These are phyloP conservation scores for Yamagishiella unicocca DNA, from an alignment of 139 green algal genomes.

Conservation along the genomic window DNA sequence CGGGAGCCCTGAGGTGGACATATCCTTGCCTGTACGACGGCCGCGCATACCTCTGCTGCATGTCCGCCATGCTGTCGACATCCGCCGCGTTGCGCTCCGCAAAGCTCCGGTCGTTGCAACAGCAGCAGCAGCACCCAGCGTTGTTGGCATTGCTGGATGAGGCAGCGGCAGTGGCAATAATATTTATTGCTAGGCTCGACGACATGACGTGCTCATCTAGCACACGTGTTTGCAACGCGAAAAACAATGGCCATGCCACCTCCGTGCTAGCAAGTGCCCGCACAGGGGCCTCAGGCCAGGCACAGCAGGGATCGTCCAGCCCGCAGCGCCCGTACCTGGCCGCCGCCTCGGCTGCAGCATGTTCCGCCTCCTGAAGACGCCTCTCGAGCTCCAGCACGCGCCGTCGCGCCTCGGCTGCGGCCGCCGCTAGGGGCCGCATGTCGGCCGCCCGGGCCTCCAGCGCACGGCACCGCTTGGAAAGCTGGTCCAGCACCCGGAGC, in stretches of 20 bases:
- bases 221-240: too few species aligned
- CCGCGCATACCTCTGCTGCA: not conserved
- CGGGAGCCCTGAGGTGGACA: too few species aligned
- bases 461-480: constrained; percentile 23
- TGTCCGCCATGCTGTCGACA: not conserved
- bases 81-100: not conserved
- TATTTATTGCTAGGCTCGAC: too few species aligned
- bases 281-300: too few species aligned
- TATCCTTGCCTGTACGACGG: too few species aligned
- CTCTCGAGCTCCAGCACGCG: not conserved
- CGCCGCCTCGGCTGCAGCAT: not conserved
- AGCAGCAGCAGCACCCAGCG: not conserved
- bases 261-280: too few species aligned
- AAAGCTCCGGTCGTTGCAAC: not conserved
- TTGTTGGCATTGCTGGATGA: too few species aligned
- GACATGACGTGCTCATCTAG: too few species aligned
- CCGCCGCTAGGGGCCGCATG: constrained; percentile 22
- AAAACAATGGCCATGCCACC: too few species aligned
- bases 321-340: too few species aligned
- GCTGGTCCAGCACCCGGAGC: constrained; percentile 35
- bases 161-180: too few species aligned
- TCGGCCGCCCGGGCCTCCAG: constrained; percentile 23
- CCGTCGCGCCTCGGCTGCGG: not conserved
- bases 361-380: not conserved
- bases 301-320: too few species aligned